Conservation (phyloP, 805 yeast species). For the Ogataea paradorogensis region DNA sequence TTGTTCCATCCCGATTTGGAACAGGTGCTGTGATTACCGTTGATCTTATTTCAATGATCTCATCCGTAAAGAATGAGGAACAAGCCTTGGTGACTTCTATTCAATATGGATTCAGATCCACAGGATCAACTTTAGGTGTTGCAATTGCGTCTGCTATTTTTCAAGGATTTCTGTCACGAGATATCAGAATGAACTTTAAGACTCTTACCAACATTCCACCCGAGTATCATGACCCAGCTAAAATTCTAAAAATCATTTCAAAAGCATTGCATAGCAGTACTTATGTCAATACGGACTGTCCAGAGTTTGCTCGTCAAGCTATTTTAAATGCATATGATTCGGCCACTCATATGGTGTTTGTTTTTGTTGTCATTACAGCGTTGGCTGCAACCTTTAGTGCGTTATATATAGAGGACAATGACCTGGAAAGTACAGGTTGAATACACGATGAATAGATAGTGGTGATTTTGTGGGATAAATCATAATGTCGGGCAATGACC, state of each 20-base stretch:
- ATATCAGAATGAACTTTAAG: conserved; percentile 16
- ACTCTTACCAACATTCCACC: conserved; percentile 19
- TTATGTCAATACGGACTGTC: conserved; percentile 39
- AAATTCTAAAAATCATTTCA: conserved; percentile 11
- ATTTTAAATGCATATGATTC: conserved; percentile 47
- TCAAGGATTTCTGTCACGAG: conserved; percentile 27
- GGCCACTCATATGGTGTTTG: conserved; percentile 53
- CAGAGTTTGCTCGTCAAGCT: conserved; percentile 45
- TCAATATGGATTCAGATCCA: conserved; percentile 67
- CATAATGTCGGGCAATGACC: no score
- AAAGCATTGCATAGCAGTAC: conserved; percentile 24
- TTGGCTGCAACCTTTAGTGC: conserved; percentile 10
- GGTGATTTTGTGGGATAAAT: no score
- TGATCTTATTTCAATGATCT: conserved; percentile 69
- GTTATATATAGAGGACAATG: conserved; percentile 15
- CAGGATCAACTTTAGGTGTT: conserved; percentile 55
- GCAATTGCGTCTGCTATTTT: conserved; percentile 48
- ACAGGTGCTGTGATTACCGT: conserved; percentile 68
- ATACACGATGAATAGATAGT: neutral
- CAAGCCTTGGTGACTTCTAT: conserved; percentile 89
- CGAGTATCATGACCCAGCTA: conserved; percentile 14
- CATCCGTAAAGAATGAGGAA: conserved; percentile 62
- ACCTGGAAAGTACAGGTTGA: conserved; percentile 3
- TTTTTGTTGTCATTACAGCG: conserved; percentile 33
- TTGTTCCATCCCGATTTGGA: conserved; percentile 60